Evolutionary conservation across 1,139 yeast genomes (phyloP), one percentile per base, ranked within the genome.

Genomic region (Saccharomyces hybrid): DNA sequence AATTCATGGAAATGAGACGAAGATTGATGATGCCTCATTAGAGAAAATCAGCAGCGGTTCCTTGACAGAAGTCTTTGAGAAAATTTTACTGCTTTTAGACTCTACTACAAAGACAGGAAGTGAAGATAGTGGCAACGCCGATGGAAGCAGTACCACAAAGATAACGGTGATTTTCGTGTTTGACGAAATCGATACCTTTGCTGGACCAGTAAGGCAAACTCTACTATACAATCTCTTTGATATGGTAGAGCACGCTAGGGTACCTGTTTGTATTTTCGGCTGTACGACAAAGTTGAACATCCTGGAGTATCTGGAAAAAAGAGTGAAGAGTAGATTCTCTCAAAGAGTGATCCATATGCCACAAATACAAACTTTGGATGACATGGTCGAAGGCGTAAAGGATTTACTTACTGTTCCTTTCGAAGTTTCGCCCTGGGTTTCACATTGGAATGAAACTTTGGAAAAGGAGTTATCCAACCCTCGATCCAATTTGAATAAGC

Each of bases 271-370:
- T 54, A 88, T 93, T 3, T 72, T 93, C 52, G 98, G 98, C 0
- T 72, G 87, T 5, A 84, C 96, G 0, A 78, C 93, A 1, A 83
- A 85, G 55, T 75, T 88, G 34, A 88, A 88, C 7, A 78, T 89
- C 0, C 75, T 91, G 53, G 98, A 93, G 63, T 76, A 82, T 60
- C 75, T 93, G 54, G 99, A 95, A 67, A 93, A 91, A 65, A 78
- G 99, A 62, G 98, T 95, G 0, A 80, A 90, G 61, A 86, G 95
- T 56, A 75, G 99, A 58, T 93, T 91, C 69, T 84, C 95, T 34
- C 97, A 91, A 66, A 73, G 96, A 52, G 73, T 87, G 1, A 77
- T 88, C 34, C 77, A 80, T 38, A 74, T 89, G 48, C 78, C 79
- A 47, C 83, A 83, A 53, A 75, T 85, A 0, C 61, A 63, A 2